Evolutionary conservation across 2,329 filamentous ascomycete species (phyloP).

Genomic region (Microsporum canis): DNA sequence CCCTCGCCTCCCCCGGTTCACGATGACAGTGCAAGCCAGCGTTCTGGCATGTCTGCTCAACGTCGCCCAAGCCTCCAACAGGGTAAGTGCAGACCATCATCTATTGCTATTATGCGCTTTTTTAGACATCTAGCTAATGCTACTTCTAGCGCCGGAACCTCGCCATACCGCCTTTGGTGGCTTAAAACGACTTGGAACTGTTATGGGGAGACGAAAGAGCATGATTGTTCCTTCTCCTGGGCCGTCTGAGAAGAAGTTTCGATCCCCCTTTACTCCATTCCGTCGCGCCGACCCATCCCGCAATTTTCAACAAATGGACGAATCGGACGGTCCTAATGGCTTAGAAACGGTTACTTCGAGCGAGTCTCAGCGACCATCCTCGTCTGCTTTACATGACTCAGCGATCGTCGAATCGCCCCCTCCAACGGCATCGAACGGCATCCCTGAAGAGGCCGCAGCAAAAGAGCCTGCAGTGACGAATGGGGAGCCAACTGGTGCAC

Average conservation of each 20-base stretch:
- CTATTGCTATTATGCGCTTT: neutral
- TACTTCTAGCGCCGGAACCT: slow-evolving; percentile 28
- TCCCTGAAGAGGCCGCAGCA: slow-evolving; percentile 1
- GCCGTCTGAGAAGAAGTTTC: slow-evolving; percentile 32
- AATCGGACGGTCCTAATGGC: slow-evolving; percentile 18
- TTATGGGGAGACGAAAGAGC: slow-evolving; percentile 39
- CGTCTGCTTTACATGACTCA: slow-evolving; percentile 6
- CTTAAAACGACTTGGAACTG: slow-evolving; percentile 36
- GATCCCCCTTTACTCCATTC: slow-evolving; percentile 28
- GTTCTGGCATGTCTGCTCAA: slow-evolving; percentile 39
- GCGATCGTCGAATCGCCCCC: neutral
- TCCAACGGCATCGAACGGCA: neutral
- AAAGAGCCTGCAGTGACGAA: neutral
- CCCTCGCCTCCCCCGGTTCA: slow-evolving; percentile 31
- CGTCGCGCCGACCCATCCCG: slow-evolving; percentile 13
- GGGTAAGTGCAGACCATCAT: slow-evolving; percentile 15
- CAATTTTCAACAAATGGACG: slow-evolving; percentile 21
- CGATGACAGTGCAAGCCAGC: slow-evolving; percentile 47
- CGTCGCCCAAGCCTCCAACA: slow-evolving; percentile 26
- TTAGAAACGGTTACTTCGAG: slow-evolving; percentile 17
- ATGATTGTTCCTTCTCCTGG: slow-evolving; percentile 21
- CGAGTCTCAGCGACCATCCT: slow-evolving; percentile 14
- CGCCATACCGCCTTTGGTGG: slow-evolving; percentile 33
- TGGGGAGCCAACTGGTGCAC: neutral
- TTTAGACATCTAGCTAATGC: slow-evolving; percentile 6